A percentile compares a stretch with the other conserved stretches of the same genome.
Conservation (phyloP, 1,139 yeast genomes). For the Debaryomyces psychrophilus region DNA sequence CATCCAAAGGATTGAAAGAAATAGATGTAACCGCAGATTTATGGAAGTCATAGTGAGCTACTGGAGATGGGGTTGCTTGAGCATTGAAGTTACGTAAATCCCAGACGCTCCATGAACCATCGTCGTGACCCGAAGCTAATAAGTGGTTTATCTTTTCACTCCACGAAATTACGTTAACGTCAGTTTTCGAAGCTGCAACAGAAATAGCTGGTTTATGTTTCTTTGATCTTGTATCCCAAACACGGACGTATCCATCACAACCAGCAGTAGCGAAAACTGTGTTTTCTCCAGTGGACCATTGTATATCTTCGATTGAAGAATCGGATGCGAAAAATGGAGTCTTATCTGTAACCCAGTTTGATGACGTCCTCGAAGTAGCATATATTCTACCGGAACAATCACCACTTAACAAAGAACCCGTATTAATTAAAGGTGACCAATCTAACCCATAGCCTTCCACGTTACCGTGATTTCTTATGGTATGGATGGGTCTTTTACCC, state of each 20-base stretch:
- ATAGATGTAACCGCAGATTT: constrained; percentile 90
- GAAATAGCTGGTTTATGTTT: constrained; percentile 89
- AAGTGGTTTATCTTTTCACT: constrained; percentile 82
- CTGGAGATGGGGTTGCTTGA: constrained; percentile 65
- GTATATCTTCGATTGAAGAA: constrained; percentile 91
- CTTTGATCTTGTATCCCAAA: constrained; percentile 96
- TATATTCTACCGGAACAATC: constrained; percentile 84
- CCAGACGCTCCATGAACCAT: constrained; percentile 98
- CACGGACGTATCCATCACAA: constrained; percentile 85
- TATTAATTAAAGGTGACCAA: constrained; percentile 86
- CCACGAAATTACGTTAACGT: constrained; percentile 97
- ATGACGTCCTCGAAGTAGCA: constrained; percentile 73
- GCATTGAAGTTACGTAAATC: constrained; percentile 86
- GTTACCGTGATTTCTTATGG: constrained; percentile 86
- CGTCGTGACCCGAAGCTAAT: constrained; percentile 95
- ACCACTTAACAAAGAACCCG: constrained; percentile 87
- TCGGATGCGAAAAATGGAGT: constrained; percentile 72
- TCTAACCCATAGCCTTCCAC: constrained; percentile 97
- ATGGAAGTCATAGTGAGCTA: constrained; percentile 94
- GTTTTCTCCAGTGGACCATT: constrained; percentile 91
- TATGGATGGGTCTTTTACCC: constrained; percentile 79
- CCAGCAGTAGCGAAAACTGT: constrained; percentile 96
- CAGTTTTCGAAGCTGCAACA: constrained; percentile 79
- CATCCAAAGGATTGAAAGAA: constrained; percentile 93
- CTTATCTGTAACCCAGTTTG: constrained; percentile 86